Base-by-base conservation (phyloP, 202 grass and related monocot genomes). In the Zizania palustris region DNA sequence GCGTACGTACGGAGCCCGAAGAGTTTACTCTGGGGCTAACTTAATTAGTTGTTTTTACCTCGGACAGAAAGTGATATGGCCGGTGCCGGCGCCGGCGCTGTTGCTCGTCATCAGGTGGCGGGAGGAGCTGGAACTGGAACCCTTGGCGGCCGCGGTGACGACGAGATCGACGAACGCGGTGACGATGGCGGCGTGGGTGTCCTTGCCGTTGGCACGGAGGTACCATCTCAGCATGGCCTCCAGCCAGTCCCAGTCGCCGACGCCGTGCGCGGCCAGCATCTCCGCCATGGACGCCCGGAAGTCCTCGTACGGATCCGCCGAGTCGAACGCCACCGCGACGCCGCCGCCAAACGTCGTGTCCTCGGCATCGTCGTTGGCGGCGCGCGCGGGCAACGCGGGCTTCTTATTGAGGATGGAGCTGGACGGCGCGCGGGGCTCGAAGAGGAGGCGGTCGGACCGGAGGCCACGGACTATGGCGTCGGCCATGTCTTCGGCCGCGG, bases 151-250 rank as follows among this genome's bases (percentile, higher is more conserved):
- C 46, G 38, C 73, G 56, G 71, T 63, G 34, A 84, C 71, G 36
- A 82, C 75, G 41, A 92, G 72, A 59, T 92, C 90, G 19, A 89
- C 71, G 72, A 92, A 92, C 16, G 90, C 86, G 20, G 67, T 78
- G 9, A 89, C 48, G 72, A 92, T 89, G 77, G 78, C 42, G 9
- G 76, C 76, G 70, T 92, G 90, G 0, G 80, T 86, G 66, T 71
- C 71, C 83, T 67, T 79, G 69, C 73, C 76, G 59, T 93, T 93
- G 63, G 77, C 74, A 33, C 81, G 79, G 48, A 93, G 69, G 60
- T 87, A 93, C 90, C 90, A 93, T 5, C 76, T 76, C 37, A 91
- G 80, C 88, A 91, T 84, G 45, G 28, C 65, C 81, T 91, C 88
- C 19, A 91, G 88, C 88, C 88, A 91, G 45, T 73, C 81, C 88